These are phyloP conservation scores for Fusarium caatingaense DNA, from an alignment of 2,329 filamentous ascomycete genomes.

Conservation along the genomic window DNA sequence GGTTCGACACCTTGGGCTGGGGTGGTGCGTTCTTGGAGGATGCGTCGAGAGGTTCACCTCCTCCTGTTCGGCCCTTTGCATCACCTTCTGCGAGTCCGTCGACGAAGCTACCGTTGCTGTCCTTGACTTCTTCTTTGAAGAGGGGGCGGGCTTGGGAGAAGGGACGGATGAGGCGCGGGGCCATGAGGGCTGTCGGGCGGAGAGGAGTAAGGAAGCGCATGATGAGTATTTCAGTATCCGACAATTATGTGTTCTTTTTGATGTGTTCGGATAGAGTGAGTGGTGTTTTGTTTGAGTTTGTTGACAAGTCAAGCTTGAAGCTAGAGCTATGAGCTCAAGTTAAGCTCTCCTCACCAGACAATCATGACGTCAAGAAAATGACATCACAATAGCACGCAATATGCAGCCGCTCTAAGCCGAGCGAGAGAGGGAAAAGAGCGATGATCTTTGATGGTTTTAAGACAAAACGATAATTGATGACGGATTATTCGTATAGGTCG, in stretches of 20 bases:
- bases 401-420: slow-evolving; percentile 15
- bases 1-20: slow-evolving; percentile 64
- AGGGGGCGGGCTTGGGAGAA: slow-evolving; percentile 18
- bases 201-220: slow-evolving; percentile 31
- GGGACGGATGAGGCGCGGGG: slow-evolving; percentile 21
- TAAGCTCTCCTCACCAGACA: slow-evolving; percentile 4
- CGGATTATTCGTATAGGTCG: neutral
- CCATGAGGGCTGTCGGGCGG: slow-evolving; percentile 12
- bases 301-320: neutral
- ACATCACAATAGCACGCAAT: slow-evolving; percentile 28
- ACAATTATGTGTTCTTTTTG: rapidly evolving
- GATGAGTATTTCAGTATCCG: neutral
- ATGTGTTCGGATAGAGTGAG: too few species aligned
- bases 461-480: neutral
- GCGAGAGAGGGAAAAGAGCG: neutral
- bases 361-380: slow-evolving; percentile 42
- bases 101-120: slow-evolving; percentile 11
- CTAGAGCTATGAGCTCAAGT: slow-evolving; percentile 1
- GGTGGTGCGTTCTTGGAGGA: slow-evolving; percentile 52
- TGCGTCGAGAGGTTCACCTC: slow-evolving; percentile 52
- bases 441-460: neutral
- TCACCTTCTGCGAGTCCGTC: slow-evolving; percentile 48
- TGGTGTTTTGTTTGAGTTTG: neutral
- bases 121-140: slow-evolving; percentile 14
- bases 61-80: slow-evolving; percentile 54